Conservation (phyloP, 257 asterid genomes). For the Nicotiana obtusifolia region DNA sequence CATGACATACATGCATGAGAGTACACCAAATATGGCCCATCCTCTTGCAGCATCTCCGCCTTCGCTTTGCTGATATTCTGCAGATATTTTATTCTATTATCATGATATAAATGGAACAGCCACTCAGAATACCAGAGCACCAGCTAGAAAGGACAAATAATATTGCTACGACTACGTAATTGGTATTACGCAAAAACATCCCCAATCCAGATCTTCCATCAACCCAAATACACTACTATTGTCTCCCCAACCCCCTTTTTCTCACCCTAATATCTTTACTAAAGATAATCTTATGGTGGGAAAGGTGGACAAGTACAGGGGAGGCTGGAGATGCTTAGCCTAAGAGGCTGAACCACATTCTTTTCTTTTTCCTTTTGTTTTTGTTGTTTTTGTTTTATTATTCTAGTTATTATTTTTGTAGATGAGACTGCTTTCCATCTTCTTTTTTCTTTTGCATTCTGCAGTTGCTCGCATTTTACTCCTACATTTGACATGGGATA, state of each 20-base stretch:
- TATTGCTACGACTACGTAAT: neutral
- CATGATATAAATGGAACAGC: neutral
- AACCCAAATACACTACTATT: neutral
- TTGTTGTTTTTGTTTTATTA: neutral
- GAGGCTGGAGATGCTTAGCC: neutral
- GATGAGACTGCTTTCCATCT: neutral
- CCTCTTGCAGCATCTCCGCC: slow-evolving; percentile 52
- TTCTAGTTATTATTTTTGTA: neutral
- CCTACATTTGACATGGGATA: neutral
- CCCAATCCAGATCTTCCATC: neutral
- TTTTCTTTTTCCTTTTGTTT: neutral
- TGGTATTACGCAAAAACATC: neutral
- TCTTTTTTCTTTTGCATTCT: neutral
- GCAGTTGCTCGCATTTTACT: neutral
- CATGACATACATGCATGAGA: slow-evolving; percentile 71
- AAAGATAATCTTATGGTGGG: neutral
- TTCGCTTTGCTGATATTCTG: slow-evolving; percentile 56
- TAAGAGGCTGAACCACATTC: neutral
- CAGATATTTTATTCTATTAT: slow-evolving; percentile 1
- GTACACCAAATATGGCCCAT: slow-evolving; percentile 87
- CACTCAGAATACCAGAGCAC: neutral
- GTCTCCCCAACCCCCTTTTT: neutral
- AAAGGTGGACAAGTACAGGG: neutral
- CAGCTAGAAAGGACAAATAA: neutral
- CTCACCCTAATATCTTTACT: neutral